These are phyloP conservation scores for Spergularia marina DNA, from an alignment of 148 eudicot species.

Conservation along the genomic window DNA sequence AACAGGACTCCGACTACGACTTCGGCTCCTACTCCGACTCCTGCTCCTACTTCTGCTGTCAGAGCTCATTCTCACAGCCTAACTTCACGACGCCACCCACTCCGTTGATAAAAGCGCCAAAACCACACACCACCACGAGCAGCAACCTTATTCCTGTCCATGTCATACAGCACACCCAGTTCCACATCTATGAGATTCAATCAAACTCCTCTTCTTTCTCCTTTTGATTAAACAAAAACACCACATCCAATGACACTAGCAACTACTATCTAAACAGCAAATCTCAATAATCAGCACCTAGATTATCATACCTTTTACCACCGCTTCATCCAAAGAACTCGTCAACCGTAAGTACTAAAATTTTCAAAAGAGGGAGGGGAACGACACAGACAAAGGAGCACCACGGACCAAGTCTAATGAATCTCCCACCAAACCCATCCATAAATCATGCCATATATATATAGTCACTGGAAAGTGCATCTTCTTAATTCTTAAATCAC, in stretches of 20 bases:
- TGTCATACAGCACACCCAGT: constrained; percentile 60
- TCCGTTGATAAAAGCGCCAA: constrained; percentile 31
- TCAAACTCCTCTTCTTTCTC: constrained; percentile 34
- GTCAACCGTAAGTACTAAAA: not conserved
- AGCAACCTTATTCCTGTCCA: constrained; percentile 67
- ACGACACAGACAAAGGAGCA: too few relatives aligned
- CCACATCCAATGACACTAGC: constrained; percentile 33
- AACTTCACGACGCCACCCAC: constrained; percentile 32
- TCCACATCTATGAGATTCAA: constrained; percentile 50
- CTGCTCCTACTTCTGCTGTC: constrained; percentile 41
- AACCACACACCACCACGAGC: constrained; percentile 38
- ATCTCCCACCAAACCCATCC: too few relatives aligned
- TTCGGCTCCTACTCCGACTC: constrained; percentile 32
- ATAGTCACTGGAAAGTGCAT: too few relatives aligned
- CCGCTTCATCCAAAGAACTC: not conserved
- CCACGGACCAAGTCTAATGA: too few relatives aligned
- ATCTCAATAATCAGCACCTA: constrained; percentile 24
- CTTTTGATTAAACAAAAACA: constrained; percentile 30
- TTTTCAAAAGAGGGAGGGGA: too few relatives aligned
- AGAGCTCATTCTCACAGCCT: constrained; percentile 53
- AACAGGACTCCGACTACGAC: constrained; percentile 54
- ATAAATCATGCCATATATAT: too few relatives aligned
- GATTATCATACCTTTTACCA: not conserved
- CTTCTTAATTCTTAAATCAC: too few relatives aligned
- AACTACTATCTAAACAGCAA: constrained; percentile 37